Base-by-base conservation (phyloP, 768 basidiomycete species). In the Pluteus cervinus region DNA sequence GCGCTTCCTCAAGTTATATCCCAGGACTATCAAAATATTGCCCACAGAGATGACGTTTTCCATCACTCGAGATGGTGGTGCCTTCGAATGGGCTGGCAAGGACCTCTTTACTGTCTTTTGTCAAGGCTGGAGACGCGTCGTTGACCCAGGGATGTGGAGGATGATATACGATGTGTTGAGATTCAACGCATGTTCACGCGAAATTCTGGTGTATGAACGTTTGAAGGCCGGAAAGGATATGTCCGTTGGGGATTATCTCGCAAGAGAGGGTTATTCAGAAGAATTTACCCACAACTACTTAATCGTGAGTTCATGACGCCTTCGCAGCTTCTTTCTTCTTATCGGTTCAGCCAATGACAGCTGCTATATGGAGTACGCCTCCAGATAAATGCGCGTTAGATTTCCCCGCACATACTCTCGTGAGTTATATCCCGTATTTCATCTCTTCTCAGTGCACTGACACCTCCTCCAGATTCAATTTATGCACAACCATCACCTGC, bases 1-100 rank as follows among this genome's bases (percentile, higher is more conserved):
- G 33, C 70, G 74, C 28, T 89, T 88, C 53, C 66, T 87, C 23
- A 56, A 62, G 11, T 53, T 65, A 20, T 63, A 71, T 33, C 43
- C 52, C n/a, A n/a, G n/a, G n/a, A n/a, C n/a, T 10, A 69, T 86
- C 26, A 60, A 58, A 4, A 67, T 78, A 21, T 47, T 75, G 28
- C 66, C 71, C 3, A 84, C 83, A 0, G 75, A 79, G 39, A 88
- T 87, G 85, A 80, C 85, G 0, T 87, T 88, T 57, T 74, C 76
- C 46, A 75, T 90, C 25, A 82, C 85, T 3, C 68, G 84, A 33
- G 82, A 87, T 53, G 41, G 53, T 15, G 86, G 84, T 0, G 55
- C 49, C 1, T 85, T 85, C 47, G 84, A 88, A 55, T 88, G 86
- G 83, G 81, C 84, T 3, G 83, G 84, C 21, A 72, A 75, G 46